Conservation (phyloP, 202 grass and related monocot genomes). For the Alloteropsis angusta region DNA sequence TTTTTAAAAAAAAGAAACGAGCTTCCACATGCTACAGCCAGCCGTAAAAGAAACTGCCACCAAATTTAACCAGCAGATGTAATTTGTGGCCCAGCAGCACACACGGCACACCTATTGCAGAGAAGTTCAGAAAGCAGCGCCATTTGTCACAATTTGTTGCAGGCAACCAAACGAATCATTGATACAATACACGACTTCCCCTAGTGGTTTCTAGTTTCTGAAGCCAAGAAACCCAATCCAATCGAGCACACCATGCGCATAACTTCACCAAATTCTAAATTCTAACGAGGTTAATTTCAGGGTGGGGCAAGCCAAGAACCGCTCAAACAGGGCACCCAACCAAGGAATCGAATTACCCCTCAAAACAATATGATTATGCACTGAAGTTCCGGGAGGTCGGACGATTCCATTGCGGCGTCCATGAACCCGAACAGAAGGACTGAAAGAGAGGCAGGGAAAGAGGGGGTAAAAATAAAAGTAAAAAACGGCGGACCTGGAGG, state of each 20-base stretch:
- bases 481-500: conserved; percentile 31
- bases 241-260: too few species aligned
- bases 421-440: neutral
- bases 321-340: neutral
- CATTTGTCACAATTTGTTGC: too few species aligned
- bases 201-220: neutral
- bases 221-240: neutral
- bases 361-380: neutral
- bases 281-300: too few species aligned
- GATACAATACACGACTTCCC: neutral
- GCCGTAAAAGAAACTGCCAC: neutral
- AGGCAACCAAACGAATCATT: neutral
- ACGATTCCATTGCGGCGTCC: neutral
- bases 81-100: neutral
- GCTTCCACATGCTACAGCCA: neutral
- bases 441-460: neutral
- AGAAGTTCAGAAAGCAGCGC: neutral
- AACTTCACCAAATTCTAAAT: neutral
- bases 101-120: neutral
- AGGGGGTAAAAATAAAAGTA: neutral
- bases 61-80: neutral
- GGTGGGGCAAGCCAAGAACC: neutral
- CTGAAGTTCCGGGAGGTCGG: neutral
- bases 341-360: neutral
- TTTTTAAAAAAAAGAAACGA: neutral